Conservation (phyloP, 2,329 filamentous ascomycete species). For the Trichophyton schoenleinii region DNA sequence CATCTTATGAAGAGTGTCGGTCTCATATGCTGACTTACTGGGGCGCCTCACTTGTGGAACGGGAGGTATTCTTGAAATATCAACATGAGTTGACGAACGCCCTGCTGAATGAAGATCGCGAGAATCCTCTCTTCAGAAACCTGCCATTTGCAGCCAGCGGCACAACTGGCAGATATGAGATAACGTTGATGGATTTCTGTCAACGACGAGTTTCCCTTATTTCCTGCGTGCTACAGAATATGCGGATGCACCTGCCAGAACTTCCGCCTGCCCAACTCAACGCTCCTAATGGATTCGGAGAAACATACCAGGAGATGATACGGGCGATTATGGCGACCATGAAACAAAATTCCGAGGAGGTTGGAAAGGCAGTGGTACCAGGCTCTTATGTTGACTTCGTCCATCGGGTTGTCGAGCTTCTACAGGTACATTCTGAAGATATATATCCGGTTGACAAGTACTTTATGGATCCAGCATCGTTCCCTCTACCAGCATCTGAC, state of each 20-base stretch:
- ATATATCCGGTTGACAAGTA: slow-evolving; percentile 46
- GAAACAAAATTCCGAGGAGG: slow-evolving; percentile 48
- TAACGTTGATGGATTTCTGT: slow-evolving; percentile 42
- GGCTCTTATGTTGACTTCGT: slow-evolving; percentile 51
- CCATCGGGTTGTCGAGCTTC: slow-evolving; percentile 44
- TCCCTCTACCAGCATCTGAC: slow-evolving; percentile 48
- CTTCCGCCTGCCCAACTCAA: slow-evolving; percentile 26
- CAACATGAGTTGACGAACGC: slow-evolving; percentile 46
- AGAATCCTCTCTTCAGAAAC: slow-evolving; percentile 42
- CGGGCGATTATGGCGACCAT: slow-evolving; percentile 48
- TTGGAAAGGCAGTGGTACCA: slow-evolving; percentile 30
- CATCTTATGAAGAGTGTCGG: slow-evolving; percentile 35
- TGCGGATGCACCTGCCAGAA: slow-evolving; percentile 39
- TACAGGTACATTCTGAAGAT: slow-evolving; percentile 48
- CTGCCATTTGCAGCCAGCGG: slow-evolving; percentile 42
- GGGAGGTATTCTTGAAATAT: slow-evolving; percentile 48
- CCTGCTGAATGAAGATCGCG: slow-evolving; percentile 37
- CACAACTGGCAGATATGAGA: slow-evolving; percentile 30
- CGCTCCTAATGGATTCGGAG: slow-evolving; percentile 21
- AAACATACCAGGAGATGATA: slow-evolving; percentile 41
- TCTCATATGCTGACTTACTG: slow-evolving; percentile 41
- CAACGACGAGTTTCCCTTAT: slow-evolving; percentile 44
- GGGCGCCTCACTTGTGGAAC: slow-evolving; percentile 45
- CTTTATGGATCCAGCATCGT: slow-evolving; percentile 48
- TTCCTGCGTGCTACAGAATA: slow-evolving; percentile 46